phyloP scores from a whole-genome alignment of 352 stramenopile genomes.

The Peronospora farinosa region DNA sequence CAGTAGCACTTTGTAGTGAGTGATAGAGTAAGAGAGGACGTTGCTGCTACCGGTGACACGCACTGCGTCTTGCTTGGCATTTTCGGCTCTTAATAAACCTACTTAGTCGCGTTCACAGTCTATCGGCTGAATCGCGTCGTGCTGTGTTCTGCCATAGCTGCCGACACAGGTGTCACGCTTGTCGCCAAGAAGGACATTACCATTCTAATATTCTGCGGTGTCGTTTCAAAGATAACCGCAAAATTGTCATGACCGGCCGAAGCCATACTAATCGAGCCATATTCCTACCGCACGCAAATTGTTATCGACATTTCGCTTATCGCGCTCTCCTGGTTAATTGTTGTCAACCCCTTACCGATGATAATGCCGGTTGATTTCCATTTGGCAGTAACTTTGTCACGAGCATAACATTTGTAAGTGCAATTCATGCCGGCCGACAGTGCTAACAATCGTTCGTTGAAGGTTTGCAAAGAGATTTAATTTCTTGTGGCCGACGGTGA shows the following conservation, averaged over 20 bases:
- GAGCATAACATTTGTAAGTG: slow-evolving; percentile 78
- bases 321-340: slow-evolving; percentile 83
- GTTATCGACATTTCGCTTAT: slow-evolving; percentile 87
- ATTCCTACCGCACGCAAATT: slow-evolving; percentile 73
- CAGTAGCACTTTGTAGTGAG: not conserved
- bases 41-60: slow-evolving; percentile 25
- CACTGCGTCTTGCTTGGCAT: slow-evolving; percentile 76
- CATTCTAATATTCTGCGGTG: slow-evolving; percentile 85
- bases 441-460: slow-evolving; percentile 13
- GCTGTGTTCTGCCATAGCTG: slow-evolving; percentile 87
- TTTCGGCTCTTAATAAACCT: slow-evolving; percentile 90
- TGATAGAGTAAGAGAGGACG: slow-evolving; percentile 1
- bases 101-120: slow-evolving; percentile 80
- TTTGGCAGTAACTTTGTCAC: slow-evolving; percentile 80
- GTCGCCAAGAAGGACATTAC: slow-evolving; percentile 85
- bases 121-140: slow-evolving; percentile 55
- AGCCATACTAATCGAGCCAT: slow-evolving; percentile 87
- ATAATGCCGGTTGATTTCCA: slow-evolving; percentile 88
- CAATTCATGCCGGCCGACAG: slow-evolving; percentile 26
- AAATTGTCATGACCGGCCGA: slow-evolving; percentile 87
- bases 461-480: slow-evolving; percentile 78
- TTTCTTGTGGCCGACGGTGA: slow-evolving; percentile 87
- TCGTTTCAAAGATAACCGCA: slow-evolving; percentile 87
- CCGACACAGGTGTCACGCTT: slow-evolving; percentile 85
- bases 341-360: slow-evolving; percentile 56